phyloP scores from a whole-genome alignment of 2,329 filamentous ascomycete genomes.

The Pseudogymnoascus sp. region DNA sequence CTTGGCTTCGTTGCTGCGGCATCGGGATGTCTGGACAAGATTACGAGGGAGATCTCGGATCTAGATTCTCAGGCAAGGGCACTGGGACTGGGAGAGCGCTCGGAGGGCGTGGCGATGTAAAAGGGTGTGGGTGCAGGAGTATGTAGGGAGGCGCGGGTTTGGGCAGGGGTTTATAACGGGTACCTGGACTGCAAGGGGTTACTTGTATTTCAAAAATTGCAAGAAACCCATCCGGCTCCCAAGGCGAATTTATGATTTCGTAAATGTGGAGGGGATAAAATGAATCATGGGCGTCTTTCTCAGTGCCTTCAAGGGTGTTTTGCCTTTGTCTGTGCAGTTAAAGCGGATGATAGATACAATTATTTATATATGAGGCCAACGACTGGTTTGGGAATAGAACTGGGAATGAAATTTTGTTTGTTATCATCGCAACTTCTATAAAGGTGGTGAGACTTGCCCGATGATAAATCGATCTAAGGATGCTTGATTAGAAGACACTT shows the following conservation, averaged over 20 bases:
- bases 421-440: background rate
- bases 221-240: background rate
- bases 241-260: constrained; percentile 2
- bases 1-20: constrained; percentile 78
- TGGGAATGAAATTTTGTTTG: constrained; percentile 1
- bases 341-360: background rate
- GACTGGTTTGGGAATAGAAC: constrained; percentile 6
- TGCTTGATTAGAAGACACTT: background rate
- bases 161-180: background rate
- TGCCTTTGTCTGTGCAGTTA: background rate
- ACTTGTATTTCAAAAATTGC: background rate
- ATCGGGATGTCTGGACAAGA: constrained; percentile 24
- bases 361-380: constrained; percentile 5
- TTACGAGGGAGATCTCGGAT: constrained; percentile 17
- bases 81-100: constrained; percentile 1
- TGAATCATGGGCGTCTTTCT: constrained; percentile 3
- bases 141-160: background rate
- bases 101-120: background rate
- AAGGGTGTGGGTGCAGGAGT: background rate
- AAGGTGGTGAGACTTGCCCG: background rate
- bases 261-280: background rate
- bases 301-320: background rate
- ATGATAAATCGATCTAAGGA: no score
- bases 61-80: background rate
- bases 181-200: background rate